phyloP scores from a whole-genome alignment of 139 green algal genomes.

The Tetradesmus obliquus region DNA sequence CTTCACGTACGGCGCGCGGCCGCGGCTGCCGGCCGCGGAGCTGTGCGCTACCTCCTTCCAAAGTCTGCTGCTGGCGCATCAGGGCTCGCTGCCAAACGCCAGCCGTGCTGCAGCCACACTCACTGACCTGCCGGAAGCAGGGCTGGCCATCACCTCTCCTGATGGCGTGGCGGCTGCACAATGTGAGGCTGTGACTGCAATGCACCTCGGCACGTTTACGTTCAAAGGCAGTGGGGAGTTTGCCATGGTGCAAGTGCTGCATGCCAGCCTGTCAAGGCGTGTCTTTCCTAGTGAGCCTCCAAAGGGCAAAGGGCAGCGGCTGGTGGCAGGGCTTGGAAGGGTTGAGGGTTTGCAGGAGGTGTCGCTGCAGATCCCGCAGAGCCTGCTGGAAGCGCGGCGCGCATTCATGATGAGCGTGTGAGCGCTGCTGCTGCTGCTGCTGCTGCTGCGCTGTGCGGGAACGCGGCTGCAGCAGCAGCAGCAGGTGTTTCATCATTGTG shows the following conservation, averaged over 20 bases:
- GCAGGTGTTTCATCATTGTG: too few relatives aligned
- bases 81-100: not conserved
- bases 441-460: too few relatives aligned
- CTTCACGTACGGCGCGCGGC: not conserved
- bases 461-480: not conserved
- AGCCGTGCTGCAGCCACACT: not conserved
- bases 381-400: not conserved
- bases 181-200: not conserved
- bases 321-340: not conserved
- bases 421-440: not conserved
- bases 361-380: not conserved
- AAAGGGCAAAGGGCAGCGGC: slow-evolving; percentile 13
- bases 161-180: not conserved
- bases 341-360: not conserved
- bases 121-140: not conserved
- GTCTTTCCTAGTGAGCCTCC: not conserved
- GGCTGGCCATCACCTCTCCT: not conserved
- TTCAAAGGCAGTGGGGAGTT: slow-evolving; percentile 31
- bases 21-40: not conserved
- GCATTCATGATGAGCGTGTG: not conserved
- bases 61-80: not conserved
- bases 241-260: slow-evolving; percentile 11
- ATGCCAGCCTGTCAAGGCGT: not conserved
- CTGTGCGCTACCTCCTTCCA: not conserved
- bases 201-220: not conserved